Percentiles rank a stretch among this genome's conserved stretches.
phyloP scores from a whole-genome alignment of 1,284 basidiomycete genomes.

The Papiliotrema flavescens region DNA sequence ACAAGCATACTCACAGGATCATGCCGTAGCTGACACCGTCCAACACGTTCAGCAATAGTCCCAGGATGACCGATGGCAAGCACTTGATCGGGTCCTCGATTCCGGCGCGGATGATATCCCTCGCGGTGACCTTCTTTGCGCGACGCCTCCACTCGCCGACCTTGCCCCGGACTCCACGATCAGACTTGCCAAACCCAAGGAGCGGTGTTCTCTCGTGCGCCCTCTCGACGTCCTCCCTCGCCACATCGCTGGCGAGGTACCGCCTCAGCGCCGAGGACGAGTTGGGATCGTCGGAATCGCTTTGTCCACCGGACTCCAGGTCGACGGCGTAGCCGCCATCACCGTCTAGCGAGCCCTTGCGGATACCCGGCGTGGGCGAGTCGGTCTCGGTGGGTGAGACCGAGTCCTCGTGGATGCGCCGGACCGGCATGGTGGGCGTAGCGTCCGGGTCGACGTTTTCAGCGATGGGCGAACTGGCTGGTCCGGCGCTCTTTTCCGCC shows the following conservation, averaged over 20 bases:
- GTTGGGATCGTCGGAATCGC: conserved; percentile 4
- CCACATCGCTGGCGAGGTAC: conserved; percentile 17
- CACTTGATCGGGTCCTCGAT: conserved; percentile 53
- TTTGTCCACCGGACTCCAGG: neutral
- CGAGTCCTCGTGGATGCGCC: conserved; percentile 2
- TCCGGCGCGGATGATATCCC: conserved; percentile 40
- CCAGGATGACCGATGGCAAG: conserved; percentile 80
- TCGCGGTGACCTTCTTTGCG: conserved; percentile 34
- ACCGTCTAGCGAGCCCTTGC: neutral
- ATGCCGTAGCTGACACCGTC: conserved; percentile 72
- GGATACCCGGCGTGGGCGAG: neutral
- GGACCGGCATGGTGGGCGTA: neutral
- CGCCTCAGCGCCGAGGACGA: conserved; percentile 20
- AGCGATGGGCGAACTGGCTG: neutral
- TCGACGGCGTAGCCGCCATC: neutral
- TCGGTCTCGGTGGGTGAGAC: neutral
- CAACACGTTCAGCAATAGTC: conserved; percentile 82
- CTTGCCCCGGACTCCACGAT: neutral
- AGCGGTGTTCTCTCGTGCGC: conserved; percentile 26
- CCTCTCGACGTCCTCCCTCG: conserved; percentile 9
- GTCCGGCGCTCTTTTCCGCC: conserved; percentile 4
- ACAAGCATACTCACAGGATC: conserved; percentile 61
- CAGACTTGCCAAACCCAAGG: conserved; percentile 7
- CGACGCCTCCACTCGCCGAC: conserved; percentile 10
- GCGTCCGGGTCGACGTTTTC: neutral